A percentile compares a stretch with the other conserved stretches of the same genome.
These are phyloP conservation scores for Chalciporus piperatus DNA, from an alignment of 768 basidiomycete genomes.

Conservation along the genomic window DNA sequence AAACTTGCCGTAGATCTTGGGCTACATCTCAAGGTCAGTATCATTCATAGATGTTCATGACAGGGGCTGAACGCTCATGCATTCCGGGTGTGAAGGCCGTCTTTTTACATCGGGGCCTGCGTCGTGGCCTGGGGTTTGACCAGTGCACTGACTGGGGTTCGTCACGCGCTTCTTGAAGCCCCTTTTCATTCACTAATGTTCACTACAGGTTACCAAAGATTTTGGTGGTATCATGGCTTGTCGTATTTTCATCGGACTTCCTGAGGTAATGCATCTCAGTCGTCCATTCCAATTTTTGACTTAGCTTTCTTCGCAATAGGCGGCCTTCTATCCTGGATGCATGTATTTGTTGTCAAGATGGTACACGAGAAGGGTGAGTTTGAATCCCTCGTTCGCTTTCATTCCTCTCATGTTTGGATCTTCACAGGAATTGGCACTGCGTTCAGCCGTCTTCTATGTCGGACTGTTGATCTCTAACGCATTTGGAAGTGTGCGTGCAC, in stretches of 20 bases:
- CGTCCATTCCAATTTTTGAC: no score
- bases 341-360: constrained; percentile 49
- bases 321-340: constrained; percentile 64
- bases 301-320: constrained; percentile 25
- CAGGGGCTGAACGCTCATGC: not conserved
- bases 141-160: constrained; percentile 59
- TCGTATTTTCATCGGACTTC: constrained; percentile 60
- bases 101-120: constrained; percentile 58
- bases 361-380: constrained; percentile 44
- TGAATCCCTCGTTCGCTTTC: not conserved
- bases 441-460: constrained; percentile 57
- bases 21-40: constrained; percentile 48
- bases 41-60: not conserved
- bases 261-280: constrained; percentile 39
- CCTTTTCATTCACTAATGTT: not conserved
- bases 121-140: constrained; percentile 63
- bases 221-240: constrained; percentile 54
- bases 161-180: not conserved
- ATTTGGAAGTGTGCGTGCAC: constrained; percentile 54
- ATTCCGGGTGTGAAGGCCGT: constrained; percentile 41
- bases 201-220: constrained; percentile 47
- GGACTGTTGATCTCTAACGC: constrained; percentile 65
- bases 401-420: not conserved
- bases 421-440: constrained; percentile 59
- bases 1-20: constrained; percentile 43